Evolutionary conservation across 73 alveolate species (phyloP), one percentile per base, ranked within the genome.

Genomic region (Paramecium caudatum): DNA sequence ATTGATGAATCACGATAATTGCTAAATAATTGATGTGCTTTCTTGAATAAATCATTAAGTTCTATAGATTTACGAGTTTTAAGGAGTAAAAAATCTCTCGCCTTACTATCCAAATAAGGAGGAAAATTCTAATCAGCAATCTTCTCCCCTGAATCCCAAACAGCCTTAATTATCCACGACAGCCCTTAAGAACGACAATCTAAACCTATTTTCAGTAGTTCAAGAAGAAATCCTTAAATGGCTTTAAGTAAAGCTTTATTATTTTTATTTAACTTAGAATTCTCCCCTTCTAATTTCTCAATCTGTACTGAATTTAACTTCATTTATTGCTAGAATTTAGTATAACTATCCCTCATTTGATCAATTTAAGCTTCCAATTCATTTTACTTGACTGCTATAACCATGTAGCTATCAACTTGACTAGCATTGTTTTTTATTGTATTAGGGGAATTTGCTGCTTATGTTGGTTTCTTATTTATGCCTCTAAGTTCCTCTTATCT

Each of bases 81-180:
- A 16, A 74, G 5, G 10, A 74, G 19, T 17, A 74, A 27, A 39
- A 74, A 74, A 39, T 74, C 88, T 43, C 69, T 74, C 0, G 70
- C 88, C 19, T 43, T 74, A 43, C 39, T 27, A 74, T 74, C 88
- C 13, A 74, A 45, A 74, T 8, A 74, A 16, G 88, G 69, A 2
- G 88, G 88, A 74, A 74, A 74, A 74, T 74, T 41, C 1, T 33
- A 74, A 39, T 74, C 88, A 34, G 65, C 9, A 2, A 74, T 23
- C 19, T 74, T 74, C 43, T 74, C 88, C 3, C 88, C 88, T 74
- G 88, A 74, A 39, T 74, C 88, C 88, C 88, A 74, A 12, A 74
- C 15, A 0, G 43, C 43, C 46, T 74, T 74, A 4, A 74, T 43
- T 23, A 74, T 45, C 88, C 88, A 74, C 36, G 55, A 74, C 43